Conservation (phyloP, 257 asterid species). For the Cordia subcordata region DNA sequence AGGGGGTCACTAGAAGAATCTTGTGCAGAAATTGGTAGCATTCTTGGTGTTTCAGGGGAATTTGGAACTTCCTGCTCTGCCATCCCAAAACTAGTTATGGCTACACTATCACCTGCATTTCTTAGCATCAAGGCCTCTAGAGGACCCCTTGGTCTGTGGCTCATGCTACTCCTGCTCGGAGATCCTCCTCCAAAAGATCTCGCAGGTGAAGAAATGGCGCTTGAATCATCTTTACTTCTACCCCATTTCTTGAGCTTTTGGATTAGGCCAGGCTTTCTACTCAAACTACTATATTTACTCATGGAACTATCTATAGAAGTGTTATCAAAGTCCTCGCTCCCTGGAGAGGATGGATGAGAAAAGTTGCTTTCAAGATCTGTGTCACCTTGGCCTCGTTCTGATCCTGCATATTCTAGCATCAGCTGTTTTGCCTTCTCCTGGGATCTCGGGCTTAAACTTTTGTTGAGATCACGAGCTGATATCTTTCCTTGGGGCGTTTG, state of each 20-base stretch:
- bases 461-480: slow-evolving; percentile 81
- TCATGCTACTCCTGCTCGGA: slow-evolving; percentile 50
- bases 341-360: slow-evolving; percentile 72
- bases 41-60: slow-evolving; percentile 30
- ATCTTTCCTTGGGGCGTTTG: slow-evolving; percentile 72
- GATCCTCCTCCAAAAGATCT: slow-evolving; percentile 70
- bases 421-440: slow-evolving; percentile 86
- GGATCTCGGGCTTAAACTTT: slow-evolving; percentile 82
- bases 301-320: slow-evolving; percentile 65
- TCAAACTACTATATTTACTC: slow-evolving; percentile 59
- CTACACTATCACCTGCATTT: slow-evolving; percentile 69
- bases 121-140: slow-evolving; percentile 80
- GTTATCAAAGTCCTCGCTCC: slow-evolving; percentile 86
- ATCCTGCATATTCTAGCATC: slow-evolving; percentile 87
- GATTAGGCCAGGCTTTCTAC: slow-evolving; percentile 71
- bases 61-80: slow-evolving; percentile 47
- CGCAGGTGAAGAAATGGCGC: slow-evolving; percentile 67
- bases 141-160: slow-evolving; percentile 61
- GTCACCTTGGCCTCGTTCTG: slow-evolving; percentile 97
- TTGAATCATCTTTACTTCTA: slow-evolving; percentile 65
- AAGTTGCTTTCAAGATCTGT: slow-evolving; percentile 88
- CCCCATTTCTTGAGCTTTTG: slow-evolving; percentile 95
- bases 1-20: slow-evolving; percentile 40
- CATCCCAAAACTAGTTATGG: slow-evolving; percentile 70
- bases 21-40: too few species aligned